A percentile compares a stretch with the other conserved stretches of the same genome.
Conservation (phyloP, 768 basidiomycete species). For the Pholiota conissans region DNA sequence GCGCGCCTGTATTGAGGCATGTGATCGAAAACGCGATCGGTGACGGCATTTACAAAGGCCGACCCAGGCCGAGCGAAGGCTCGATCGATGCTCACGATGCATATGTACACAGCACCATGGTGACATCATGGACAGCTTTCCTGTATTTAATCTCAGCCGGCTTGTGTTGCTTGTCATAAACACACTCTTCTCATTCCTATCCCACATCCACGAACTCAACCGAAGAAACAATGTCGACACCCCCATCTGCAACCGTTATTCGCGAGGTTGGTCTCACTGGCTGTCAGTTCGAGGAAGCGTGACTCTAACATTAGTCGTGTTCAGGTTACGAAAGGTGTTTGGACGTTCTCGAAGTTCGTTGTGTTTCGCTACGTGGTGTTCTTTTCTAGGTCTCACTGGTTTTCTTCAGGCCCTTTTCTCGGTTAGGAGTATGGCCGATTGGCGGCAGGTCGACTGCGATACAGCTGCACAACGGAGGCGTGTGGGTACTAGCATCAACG, state of each 20-base stretch:
- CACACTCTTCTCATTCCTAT: background rate
- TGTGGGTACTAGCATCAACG: slow-evolving; percentile 14
- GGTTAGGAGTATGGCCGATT: slow-evolving; percentile 67
- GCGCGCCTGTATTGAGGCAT: too few relatives aligned
- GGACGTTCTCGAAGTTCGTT: slow-evolving; percentile 1
- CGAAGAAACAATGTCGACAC: background rate
- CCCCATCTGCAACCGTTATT: slow-evolving; percentile 33
- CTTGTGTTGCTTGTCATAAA: background rate
- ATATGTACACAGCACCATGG: background rate
- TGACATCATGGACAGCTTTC: background rate
- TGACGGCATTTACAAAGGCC: background rate
- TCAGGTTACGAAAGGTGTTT: background rate
- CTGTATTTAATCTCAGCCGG: background rate
- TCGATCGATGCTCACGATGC: background rate
- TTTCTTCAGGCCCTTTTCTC: slow-evolving; percentile 57
- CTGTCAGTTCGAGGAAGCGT: background rate
- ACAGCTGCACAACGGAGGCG: background rate
- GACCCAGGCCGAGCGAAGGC: background rate
- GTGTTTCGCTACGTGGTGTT: background rate
- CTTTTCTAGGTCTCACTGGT: background rate
- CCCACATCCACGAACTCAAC: background rate
- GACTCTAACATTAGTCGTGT: background rate
- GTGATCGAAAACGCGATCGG: background rate
- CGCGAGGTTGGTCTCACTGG: slow-evolving; percentile 30
- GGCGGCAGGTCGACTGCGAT: slow-evolving; percentile 87